Conservation (phyloP, 2,329 filamentous ascomycete genomes). For the Teratosphaeria zuluensis region DNA sequence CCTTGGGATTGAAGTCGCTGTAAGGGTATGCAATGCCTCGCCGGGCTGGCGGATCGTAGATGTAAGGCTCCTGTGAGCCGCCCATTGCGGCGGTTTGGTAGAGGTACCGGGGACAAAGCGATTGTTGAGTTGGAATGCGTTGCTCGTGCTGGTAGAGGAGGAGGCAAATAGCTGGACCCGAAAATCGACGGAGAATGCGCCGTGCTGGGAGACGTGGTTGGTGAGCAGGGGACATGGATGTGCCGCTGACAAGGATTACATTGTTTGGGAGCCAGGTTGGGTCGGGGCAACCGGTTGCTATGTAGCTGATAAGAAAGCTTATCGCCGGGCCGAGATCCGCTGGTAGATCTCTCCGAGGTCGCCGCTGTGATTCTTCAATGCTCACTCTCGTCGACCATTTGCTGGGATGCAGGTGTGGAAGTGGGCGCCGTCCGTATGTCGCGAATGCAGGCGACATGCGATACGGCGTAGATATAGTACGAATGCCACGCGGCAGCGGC, state of each 20-base stretch:
- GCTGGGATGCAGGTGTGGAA: neutral
- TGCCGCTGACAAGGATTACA: neutral
- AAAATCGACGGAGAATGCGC: neutral
- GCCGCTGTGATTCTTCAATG: neutral
- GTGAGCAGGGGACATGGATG: neutral
- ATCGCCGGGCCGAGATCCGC: neutral
- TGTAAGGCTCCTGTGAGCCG: constrained; percentile 26
- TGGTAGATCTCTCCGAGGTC: neutral
- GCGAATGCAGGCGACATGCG: neutral
- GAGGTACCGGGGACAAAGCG: neutral
- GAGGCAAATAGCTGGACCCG: too few species aligned
- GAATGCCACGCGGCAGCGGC: constrained; percentile 60
- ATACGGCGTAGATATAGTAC: neutral
- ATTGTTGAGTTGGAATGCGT: neutral
- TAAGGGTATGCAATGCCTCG: constrained; percentile 45
- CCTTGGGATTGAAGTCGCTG: constrained; percentile 73
- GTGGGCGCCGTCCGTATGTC: constrained; percentile 10
- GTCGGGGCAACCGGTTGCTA: neutral
- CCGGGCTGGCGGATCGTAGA: constrained; percentile 25
- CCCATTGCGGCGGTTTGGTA: neutral
- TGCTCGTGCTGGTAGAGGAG: constrained; percentile 6
- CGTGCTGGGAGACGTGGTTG: neutral
- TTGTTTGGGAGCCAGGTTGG: neutral
- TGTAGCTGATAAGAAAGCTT: too few species aligned
- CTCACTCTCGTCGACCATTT: neutral